Evolutionary conservation across 2,329 filamentous ascomycete genomes (phyloP).

Genomic region (Fusarium virguliforme): DNA sequence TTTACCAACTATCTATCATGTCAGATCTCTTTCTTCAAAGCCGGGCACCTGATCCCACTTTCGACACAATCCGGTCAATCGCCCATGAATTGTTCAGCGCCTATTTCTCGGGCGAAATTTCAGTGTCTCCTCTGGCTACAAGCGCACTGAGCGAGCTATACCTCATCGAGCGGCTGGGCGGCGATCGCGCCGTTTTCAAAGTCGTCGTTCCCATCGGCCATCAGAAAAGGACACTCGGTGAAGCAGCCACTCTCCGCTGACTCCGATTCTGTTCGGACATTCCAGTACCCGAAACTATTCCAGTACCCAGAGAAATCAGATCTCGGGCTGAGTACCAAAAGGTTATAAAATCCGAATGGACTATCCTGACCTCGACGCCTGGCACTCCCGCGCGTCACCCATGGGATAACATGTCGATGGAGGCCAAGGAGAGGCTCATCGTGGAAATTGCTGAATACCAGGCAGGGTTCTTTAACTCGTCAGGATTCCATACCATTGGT

Average conservation of each 20-base stretch:
- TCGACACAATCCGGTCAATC: constrained; percentile 31
- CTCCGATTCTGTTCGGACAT: constrained; percentile 52
- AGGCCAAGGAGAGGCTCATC: constrained; percentile 50
- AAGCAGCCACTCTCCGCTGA: constrained; percentile 58
- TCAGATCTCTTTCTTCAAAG: no score
- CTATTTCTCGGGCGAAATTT: constrained; percentile 22
- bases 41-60: constrained; percentile 32
- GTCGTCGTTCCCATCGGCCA: constrained; percentile 58
- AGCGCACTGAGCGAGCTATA: constrained; percentile 49
- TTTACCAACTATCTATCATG: no score
- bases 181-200: constrained; percentile 51
- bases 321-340: constrained; percentile 54
- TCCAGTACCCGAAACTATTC: constrained; percentile 50
- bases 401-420: constrained; percentile 52
- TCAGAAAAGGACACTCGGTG: constrained; percentile 55
- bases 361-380: constrained; percentile 54
- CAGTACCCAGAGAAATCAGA: background rate
- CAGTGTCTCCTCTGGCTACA: constrained; percentile 23
- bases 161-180: constrained; percentile 28
- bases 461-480: background rate
- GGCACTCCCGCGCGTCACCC: constrained; percentile 46
- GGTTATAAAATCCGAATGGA: constrained; percentile 55
- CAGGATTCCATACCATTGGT: constrained; percentile 27
- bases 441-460: constrained; percentile 23
- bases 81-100: constrained; percentile 25